phyloP scores from a whole-genome alignment of 2,329 filamentous ascomycete genomes.

The Monosporascus sp. region DNA sequence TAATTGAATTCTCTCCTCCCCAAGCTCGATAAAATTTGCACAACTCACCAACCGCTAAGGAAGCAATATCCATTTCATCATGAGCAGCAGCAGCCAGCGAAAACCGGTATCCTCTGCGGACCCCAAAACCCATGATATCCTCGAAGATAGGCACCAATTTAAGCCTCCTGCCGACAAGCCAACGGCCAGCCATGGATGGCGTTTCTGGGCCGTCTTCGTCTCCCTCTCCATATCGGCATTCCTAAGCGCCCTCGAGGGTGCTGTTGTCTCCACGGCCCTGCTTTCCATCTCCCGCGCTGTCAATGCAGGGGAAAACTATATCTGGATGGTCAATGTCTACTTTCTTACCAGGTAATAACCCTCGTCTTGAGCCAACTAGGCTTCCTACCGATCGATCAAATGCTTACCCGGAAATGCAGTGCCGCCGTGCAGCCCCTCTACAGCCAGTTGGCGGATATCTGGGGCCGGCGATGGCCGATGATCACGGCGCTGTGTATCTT shows the following conservation, averaged over 20 bases:
- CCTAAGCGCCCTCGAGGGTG: constrained; percentile 10
- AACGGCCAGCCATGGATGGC: constrained; percentile 1
- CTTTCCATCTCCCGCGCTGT: constrained; percentile 9
- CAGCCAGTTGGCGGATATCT: constrained; percentile 41
- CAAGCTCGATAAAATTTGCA: too few species aligned
- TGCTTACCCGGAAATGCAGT: background rate
- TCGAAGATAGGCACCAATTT: too few species aligned
- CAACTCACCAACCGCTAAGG: too few species aligned
- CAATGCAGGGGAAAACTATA: constrained; percentile 7
- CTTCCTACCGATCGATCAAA: constrained; percentile 9
- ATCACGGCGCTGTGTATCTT: constrained; percentile 35
- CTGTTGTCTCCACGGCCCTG: constrained; percentile 11
- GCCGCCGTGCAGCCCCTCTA: constrained; percentile 37
- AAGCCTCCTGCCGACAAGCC: background rate
- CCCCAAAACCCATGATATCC: too few species aligned
- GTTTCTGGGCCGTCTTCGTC: constrained; percentile 9
- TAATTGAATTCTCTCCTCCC: too few species aligned
- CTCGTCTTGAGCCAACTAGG: background rate
- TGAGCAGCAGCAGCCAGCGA: too few species aligned
- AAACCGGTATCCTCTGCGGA: too few species aligned
- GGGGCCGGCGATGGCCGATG: constrained; percentile 35
- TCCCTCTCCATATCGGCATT: constrained; percentile 9
- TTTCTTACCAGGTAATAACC: constrained; percentile 11
- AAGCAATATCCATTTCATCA: too few species aligned
- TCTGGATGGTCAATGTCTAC: constrained; percentile 14